Conservation (phyloP, 176 grass and related monocot species). For the Pharus latifolius region DNA sequence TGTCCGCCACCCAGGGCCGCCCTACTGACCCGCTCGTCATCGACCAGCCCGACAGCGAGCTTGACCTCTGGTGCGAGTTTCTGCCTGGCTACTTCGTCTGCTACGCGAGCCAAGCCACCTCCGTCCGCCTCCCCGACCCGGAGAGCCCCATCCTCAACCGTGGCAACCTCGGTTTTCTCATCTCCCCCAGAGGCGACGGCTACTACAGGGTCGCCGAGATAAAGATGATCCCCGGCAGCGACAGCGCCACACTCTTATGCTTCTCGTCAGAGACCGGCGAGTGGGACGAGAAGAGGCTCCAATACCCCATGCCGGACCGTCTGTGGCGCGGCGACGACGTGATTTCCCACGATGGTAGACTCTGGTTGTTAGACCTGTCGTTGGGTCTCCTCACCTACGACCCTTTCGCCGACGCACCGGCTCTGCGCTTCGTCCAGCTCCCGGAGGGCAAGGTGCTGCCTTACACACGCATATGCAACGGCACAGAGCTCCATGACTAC, state of each 20-base stretch:
- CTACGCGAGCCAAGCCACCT: background rate
- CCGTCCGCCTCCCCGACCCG: background rate
- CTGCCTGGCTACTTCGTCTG: background rate
- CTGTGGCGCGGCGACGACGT: background rate
- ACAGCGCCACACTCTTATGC: background rate
- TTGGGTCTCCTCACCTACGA: background rate
- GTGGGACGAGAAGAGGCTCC: background rate
- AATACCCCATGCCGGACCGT: background rate
- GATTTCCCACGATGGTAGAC: background rate
- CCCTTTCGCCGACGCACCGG: background rate
- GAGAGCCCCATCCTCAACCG: background rate
- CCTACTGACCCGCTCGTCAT: background rate
- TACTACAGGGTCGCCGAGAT: background rate
- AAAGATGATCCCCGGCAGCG: background rate
- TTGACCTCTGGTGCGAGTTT: background rate
- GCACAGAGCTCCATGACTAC: too few species aligned
- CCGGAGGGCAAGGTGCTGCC: background rate
- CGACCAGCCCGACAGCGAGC: background rate
- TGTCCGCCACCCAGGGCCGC: background rate
- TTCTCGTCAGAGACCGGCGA: background rate
- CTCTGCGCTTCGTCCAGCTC: background rate
- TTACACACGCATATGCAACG: too few species aligned
- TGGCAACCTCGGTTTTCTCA: background rate
- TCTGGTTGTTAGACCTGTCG: constrained; percentile 6
- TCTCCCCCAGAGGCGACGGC: background rate